Percentiles rank a stretch among this genome's conserved stretches.
Evolutionary conservation across 2,329 filamentous ascomycete genomes (phyloP).

Genomic region (Coniochaeta sp.): DNA sequence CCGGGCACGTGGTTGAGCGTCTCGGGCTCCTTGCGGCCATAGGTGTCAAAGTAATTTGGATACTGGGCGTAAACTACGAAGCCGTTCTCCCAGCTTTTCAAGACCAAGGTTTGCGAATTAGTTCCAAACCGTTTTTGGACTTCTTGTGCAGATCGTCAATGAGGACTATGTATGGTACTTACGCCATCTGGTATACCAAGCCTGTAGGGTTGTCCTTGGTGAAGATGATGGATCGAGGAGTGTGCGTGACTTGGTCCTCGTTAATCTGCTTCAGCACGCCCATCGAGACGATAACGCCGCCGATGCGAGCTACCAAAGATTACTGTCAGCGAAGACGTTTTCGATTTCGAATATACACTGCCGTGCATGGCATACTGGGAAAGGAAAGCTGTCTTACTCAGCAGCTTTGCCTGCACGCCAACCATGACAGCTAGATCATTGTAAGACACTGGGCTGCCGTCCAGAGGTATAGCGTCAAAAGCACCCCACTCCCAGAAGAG

Average conservation of each 20-base stretch:
- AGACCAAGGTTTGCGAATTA: too few species aligned
- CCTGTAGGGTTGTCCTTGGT: constrained; percentile 6
- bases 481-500: constrained; percentile 16
- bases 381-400: constrained; percentile 3
- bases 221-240: constrained; percentile 9
- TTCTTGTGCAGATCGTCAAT: neutral
- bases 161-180: constrained; percentile 4
- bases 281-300: constrained; percentile 11
- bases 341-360: too few species aligned
- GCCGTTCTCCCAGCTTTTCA: constrained; percentile 11
- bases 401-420: constrained; percentile 9
- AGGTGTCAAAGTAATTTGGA: constrained; percentile 17
- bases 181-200: constrained; percentile 6
- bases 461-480: constrained; percentile 14
- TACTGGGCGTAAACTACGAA: constrained; percentile 8
- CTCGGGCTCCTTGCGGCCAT: constrained; percentile 16
- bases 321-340: neutral
- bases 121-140: too few species aligned
- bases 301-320: neutral
- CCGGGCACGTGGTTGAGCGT: constrained; percentile 16
- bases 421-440: constrained; percentile 9
- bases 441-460: constrained; percentile 10
- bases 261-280: constrained; percentile 8
- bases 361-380: neutral
- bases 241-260: constrained; percentile 9